Evolutionary conservation across 148 eudicot genomes (phyloP).

Genomic region (Vaccinium darrowii): DNA sequence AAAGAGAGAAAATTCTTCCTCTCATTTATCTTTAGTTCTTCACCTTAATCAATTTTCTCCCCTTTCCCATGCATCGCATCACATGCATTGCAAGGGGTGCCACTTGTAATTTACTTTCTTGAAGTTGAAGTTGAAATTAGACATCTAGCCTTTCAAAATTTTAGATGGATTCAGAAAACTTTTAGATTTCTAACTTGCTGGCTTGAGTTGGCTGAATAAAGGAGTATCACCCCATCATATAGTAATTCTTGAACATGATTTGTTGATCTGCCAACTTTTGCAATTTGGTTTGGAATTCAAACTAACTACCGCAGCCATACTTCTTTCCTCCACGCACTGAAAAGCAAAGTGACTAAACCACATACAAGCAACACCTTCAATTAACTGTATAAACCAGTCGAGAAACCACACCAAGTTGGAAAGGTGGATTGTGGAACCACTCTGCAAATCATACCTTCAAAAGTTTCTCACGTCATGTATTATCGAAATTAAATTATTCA

Average conservation of each 20-base stretch:
- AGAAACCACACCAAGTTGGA: not conserved
- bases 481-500: not conserved
- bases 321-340: not conserved
- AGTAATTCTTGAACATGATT: not conserved
- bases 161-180: not conserved
- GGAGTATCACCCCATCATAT: too few relatives aligned
- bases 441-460: not conserved
- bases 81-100: not conserved
- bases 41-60: not conserved
- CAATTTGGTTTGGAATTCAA: not conserved
- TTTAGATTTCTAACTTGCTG: not conserved
- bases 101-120: not conserved
- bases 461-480: not conserved
- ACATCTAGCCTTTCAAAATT: not conserved
- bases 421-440: not conserved
- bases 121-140: not conserved
- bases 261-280: not conserved
- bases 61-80: not conserved
- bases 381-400: not conserved
- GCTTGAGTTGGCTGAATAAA: not conserved
- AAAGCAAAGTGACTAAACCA: conserved; percentile 3
- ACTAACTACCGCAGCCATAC: not conserved
- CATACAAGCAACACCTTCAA: not conserved
- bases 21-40: not conserved
- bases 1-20: not conserved